phyloP scores from a whole-genome alignment of 2,329 filamentous ascomycete species.

The Pseudogymnoascus sp. region DNA sequence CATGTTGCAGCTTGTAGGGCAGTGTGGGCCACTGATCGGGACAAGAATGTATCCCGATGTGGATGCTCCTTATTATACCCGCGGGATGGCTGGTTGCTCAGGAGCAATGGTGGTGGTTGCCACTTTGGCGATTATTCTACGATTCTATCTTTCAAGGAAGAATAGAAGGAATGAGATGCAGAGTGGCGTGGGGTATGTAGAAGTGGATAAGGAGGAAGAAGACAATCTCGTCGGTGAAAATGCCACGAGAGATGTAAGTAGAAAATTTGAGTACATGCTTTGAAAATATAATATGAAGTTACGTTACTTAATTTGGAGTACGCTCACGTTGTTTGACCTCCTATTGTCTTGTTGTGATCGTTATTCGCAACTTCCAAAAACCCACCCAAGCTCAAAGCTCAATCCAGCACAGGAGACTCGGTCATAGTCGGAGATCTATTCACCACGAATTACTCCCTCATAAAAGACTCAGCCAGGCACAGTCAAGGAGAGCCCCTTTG shows the following conservation, averaged over 20 bases:
- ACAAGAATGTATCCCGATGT: constrained; percentile 45
- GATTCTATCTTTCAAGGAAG: constrained; percentile 25
- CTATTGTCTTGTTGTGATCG: neutral
- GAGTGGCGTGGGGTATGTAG: neutral
- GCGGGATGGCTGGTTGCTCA: constrained; percentile 43
- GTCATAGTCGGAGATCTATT: too few species aligned
- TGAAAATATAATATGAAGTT: neutral
- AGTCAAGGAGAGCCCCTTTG: neutral
- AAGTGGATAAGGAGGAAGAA: constrained; percentile 2
- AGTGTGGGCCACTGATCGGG: constrained; percentile 36
- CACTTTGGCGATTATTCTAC: constrained; percentile 34
- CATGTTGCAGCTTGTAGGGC: constrained; percentile 65
- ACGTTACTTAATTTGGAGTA: neutral
- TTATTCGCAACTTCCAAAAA: neutral
- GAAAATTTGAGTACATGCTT: constrained; percentile 4
- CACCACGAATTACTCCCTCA: neutral
- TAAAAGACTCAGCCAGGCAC: neutral
- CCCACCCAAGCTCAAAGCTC: neutral
- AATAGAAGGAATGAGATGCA: constrained; percentile 17
- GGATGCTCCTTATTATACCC: constrained; percentile 40
- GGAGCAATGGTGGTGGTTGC: constrained; percentile 40
- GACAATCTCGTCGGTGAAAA: neutral
- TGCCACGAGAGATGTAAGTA: neutral
- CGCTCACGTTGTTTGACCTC: neutral
- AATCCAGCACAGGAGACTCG: neutral